Evolutionary conservation across 108 stramenopile species (phyloP).

Genomic region (Nitzschia sp.): DNA sequence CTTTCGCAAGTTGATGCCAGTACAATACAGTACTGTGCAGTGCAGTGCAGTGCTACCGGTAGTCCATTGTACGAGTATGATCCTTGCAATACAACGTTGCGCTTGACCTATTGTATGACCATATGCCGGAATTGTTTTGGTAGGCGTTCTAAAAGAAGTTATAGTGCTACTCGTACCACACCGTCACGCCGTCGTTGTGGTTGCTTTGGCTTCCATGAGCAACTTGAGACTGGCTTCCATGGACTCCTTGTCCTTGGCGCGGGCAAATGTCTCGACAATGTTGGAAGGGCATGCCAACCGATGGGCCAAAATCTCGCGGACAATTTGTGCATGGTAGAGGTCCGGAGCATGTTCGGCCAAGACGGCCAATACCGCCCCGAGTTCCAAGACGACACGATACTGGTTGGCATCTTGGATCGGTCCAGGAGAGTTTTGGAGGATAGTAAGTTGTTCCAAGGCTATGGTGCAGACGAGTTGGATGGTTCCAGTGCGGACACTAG

Average conservation of each 20-base stretch:
- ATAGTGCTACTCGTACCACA: too few relatives aligned
- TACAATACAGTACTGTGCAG: too few relatives aligned
- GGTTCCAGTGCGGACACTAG: constrained; percentile 16
- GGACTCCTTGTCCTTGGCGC: constrained; percentile 13
- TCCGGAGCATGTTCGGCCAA: constrained; percentile 19
- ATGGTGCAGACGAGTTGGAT: constrained; percentile 20
- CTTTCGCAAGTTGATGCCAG: too few relatives aligned
- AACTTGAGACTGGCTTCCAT: constrained; percentile 22
- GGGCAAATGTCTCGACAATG: constrained; percentile 19
- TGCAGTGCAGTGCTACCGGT: too few relatives aligned
- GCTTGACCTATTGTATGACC: too few relatives aligned
- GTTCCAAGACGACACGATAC: constrained; percentile 23
- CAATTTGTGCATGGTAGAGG: constrained; percentile 13
- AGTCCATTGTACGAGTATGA: too few relatives aligned
- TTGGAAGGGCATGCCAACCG: constrained; percentile 11
- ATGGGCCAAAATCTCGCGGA: constrained; percentile 4
- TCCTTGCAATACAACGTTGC: too few relatives aligned
- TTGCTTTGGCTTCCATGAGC: neutral
- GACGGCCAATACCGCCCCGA: constrained; percentile 27
- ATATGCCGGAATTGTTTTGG: too few relatives aligned
- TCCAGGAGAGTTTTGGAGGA: constrained; percentile 18
- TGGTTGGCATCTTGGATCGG: constrained; percentile 31
- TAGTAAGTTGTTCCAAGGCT: too few relatives aligned
- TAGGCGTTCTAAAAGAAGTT: too few relatives aligned
- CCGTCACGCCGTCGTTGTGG: too few relatives aligned